Percentiles rank a stretch among this genome's conserved stretches.
Conservation (phyloP, 257 asterid species). For the Nicotiana benthamiana region DNA sequence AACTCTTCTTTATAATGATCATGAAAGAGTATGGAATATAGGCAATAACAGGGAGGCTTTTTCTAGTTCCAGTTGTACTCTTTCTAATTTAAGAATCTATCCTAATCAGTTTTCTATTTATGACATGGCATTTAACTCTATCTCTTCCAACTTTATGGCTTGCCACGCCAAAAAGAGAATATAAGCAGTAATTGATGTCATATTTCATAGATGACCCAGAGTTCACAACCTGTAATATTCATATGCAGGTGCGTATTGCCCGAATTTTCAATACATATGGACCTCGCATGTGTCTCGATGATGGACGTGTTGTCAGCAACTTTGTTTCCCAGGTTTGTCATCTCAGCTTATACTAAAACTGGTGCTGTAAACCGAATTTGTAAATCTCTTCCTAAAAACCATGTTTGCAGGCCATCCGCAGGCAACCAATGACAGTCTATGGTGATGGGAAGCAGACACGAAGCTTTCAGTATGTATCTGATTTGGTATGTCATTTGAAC, state of each 20-base stretch:
- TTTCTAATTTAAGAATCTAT: neutral
- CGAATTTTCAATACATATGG: conserved; percentile 96
- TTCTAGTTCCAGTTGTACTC: neutral
- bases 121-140: neutral
- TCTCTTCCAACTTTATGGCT: neutral
- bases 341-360: neutral
- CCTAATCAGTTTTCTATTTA: neutral
- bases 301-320: conserved; percentile 99
- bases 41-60: neutral
- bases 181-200: neutral
- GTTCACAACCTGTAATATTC: neutral
- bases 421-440: conserved; percentile 85
- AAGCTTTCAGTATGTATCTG: conserved; percentile 89
- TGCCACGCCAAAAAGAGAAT: neutral
- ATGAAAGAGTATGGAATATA: neutral
- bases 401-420: conserved; percentile 64
- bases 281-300: conserved; percentile 97
- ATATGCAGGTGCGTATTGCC: conserved; percentile 83
- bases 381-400: neutral
- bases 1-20: neutral
- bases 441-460: conserved; percentile 97
- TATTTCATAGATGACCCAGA: neutral
- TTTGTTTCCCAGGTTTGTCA: conserved; percentile 83
- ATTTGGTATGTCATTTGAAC: conserved; percentile 50
- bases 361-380: neutral